Conservation (phyloP, 1,284 basidiomycete genomes). For the Erythrobasidium hasegawianum region DNA sequence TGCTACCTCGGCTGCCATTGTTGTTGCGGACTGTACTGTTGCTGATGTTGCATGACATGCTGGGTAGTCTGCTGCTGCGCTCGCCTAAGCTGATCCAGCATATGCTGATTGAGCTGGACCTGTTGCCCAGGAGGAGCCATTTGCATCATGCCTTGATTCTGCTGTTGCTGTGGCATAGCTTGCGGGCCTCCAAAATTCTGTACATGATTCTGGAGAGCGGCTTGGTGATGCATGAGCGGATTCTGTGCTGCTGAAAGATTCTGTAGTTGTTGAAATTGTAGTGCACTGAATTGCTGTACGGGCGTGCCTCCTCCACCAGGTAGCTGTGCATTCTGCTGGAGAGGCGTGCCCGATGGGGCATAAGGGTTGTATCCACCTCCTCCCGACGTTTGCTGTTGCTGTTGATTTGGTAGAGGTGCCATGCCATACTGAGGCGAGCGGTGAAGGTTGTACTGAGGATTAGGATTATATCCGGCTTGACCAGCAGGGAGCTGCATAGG, state of each 20-base stretch:
- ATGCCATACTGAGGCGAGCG: slow-evolving; percentile 23
- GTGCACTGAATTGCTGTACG: slow-evolving; percentile 5
- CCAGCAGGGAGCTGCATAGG: not conserved
- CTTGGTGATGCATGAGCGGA: slow-evolving; percentile 18
- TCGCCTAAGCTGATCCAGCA: slow-evolving; percentile 19
- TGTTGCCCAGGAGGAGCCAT: not conserved
- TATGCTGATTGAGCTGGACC: slow-evolving; percentile 14
- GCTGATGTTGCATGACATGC: slow-evolving; percentile 8
- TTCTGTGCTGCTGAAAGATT: slow-evolving; percentile 1
- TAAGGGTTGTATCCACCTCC: not conserved
- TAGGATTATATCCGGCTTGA: not conserved
- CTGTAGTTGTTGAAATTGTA: slow-evolving; percentile 25
- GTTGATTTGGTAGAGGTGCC: slow-evolving; percentile 9
- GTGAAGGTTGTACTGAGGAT: slow-evolving; percentile 19
- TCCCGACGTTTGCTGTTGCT: not conserved
- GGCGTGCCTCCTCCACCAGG: not conserved
- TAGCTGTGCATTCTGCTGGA: slow-evolving; percentile 4
- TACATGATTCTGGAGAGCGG: slow-evolving; percentile 6
- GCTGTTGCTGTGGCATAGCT: slow-evolving; percentile 3
- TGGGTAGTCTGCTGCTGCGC: slow-evolving; percentile 21
- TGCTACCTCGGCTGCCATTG: slow-evolving; percentile 18
- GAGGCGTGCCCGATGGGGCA: not conserved
- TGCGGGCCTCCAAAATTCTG: not conserved
- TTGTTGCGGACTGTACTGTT: not conserved
- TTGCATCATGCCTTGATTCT: not conserved